Evolutionary conservation across 2,329 filamentous ascomycete species (phyloP).

Genomic region (Aspergillus sp.): DNA sequence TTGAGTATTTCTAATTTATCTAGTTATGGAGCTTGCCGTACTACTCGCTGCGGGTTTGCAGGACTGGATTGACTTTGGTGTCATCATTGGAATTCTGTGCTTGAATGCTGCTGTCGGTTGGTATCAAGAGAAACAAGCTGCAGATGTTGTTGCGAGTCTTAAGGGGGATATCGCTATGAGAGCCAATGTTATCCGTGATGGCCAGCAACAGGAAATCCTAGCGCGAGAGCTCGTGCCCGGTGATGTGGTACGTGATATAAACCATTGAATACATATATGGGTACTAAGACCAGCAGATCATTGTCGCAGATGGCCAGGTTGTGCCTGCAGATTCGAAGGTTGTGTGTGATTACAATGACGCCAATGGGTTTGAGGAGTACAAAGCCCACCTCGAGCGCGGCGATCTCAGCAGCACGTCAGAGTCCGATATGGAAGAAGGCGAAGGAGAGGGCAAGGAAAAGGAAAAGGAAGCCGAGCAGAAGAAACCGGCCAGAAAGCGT

Average conservation of each 20-base stretch:
- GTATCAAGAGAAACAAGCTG: slow-evolving; percentile 80
- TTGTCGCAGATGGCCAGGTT: slow-evolving; percentile 70
- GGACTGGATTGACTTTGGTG: slow-evolving; percentile 75
- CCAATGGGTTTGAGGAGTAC: slow-evolving; percentile 67
- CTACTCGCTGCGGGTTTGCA: slow-evolving; percentile 70
- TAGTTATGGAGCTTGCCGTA: slow-evolving; percentile 72
- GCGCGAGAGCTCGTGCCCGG: slow-evolving; percentile 72
- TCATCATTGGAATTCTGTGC: slow-evolving; percentile 72
- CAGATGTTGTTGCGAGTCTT: slow-evolving; percentile 71
- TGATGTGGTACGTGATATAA: slow-evolving; percentile 62
- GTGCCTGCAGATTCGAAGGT: slow-evolving; percentile 69
- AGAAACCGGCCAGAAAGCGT: slow-evolving; percentile 35
- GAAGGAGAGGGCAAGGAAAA: slow-evolving; percentile 42
- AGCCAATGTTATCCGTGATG: slow-evolving; percentile 66
- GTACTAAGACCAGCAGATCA: slow-evolving; percentile 48
- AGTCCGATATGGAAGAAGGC: slow-evolving; percentile 54
- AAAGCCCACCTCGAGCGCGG: slow-evolving; percentile 63
- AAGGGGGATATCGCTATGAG: slow-evolving; percentile 80
- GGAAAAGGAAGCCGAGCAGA: slow-evolving; percentile 16
- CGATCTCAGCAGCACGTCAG: slow-evolving; percentile 51
- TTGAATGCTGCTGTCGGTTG: slow-evolving; percentile 75
- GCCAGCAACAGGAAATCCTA: slow-evolving; percentile 64
- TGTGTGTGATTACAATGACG: slow-evolving; percentile 69
- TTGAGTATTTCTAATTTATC: slow-evolving; percentile 14
- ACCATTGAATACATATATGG: not conserved